phyloP scores from a whole-genome alignment of 768 basidiomycete genomes.

The Lactarius psammicola region DNA sequence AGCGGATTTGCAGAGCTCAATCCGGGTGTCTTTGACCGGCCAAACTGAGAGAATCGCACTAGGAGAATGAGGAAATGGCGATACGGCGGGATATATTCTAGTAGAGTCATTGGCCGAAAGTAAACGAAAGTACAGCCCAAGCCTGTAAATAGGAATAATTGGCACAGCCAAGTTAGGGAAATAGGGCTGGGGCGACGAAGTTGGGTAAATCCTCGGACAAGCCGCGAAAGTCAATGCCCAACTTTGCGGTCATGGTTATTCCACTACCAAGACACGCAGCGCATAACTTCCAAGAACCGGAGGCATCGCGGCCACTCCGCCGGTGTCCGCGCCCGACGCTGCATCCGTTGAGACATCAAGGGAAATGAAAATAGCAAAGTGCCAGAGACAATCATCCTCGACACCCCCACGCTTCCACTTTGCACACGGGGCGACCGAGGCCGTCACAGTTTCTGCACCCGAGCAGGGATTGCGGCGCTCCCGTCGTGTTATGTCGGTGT shows the following conservation, averaged over 20 bases:
- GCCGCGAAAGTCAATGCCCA: not conserved
- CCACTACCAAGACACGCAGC: conserved; percentile 8
- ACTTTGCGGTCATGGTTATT: conserved; percentile 14
- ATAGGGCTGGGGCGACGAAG: no score
- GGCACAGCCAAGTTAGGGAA: no score
- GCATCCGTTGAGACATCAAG: not conserved
- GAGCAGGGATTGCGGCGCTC: conserved; percentile 1
- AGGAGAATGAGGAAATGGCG: no score
- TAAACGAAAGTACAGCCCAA: no score
- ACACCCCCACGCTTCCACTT: not conserved
- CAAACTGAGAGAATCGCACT: no score
- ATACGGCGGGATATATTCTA: no score
- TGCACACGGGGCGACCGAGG: not conserved
- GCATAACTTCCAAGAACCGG: not conserved
- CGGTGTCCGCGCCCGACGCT: no score
- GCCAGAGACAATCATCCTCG: not conserved
- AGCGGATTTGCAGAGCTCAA: no score
- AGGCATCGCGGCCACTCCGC: not conserved
- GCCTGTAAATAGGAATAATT: no score
- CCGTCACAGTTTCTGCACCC: not conserved
- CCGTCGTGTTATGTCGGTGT: conserved; percentile 48
- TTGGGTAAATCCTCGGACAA: not conserved
- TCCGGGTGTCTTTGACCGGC: no score
- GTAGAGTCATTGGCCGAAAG: no score
- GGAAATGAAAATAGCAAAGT: not conserved